These are phyloP conservation scores for Hypoxylon trugodes DNA, from an alignment of 495 filamentous ascomycete species.

Conservation along the genomic window DNA sequence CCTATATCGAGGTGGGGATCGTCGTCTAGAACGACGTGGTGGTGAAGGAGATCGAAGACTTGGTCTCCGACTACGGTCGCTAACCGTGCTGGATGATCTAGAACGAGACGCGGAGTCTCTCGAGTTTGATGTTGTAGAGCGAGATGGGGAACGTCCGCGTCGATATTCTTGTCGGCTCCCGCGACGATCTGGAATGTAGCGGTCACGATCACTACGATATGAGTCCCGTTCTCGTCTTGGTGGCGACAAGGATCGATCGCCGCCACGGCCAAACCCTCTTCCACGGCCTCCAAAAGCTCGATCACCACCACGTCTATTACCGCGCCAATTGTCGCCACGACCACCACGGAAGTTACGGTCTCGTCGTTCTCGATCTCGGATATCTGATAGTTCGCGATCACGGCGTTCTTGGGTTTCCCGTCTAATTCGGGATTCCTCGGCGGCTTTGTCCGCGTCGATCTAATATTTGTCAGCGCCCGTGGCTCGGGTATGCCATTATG, in stretches of 20 bases:
- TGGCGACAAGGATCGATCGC: slow-evolving; percentile 69
- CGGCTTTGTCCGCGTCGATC: slow-evolving; percentile 85
- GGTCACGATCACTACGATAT: slow-evolving; percentile 54
- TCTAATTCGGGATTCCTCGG: slow-evolving; percentile 71
- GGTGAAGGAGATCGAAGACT: slow-evolving; percentile 50
- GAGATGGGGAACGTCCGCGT: slow-evolving; percentile 44
- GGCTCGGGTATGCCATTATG: neutral
- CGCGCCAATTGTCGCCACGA: slow-evolving; percentile 57
- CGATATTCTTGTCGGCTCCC: slow-evolving; percentile 45
- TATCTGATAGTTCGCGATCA: slow-evolving; percentile 67
- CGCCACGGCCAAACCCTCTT: slow-evolving; percentile 54
- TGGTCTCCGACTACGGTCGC: slow-evolving; percentile 44
- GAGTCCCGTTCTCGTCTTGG: slow-evolving; percentile 55
- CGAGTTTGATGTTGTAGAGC: slow-evolving; percentile 36
- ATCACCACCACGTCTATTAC: slow-evolving; percentile 58
- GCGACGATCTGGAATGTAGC: slow-evolving; percentile 59
- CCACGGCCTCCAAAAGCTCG: slow-evolving; percentile 56
- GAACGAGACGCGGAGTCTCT: slow-evolving; percentile 44
- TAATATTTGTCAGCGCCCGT: slow-evolving; percentile 47
- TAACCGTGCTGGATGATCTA: slow-evolving; percentile 44
- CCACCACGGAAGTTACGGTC: slow-evolving; percentile 73
- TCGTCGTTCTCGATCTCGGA: slow-evolving; percentile 76
- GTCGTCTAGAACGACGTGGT: slow-evolving; percentile 51
- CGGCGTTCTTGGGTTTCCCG: slow-evolving; percentile 67
- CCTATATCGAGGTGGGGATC: slow-evolving; percentile 51